A percentile compares a stretch with the other conserved stretches of the same genome.
These are phyloP conservation scores for Amorphotheca resinae DNA, from an alignment of 495 filamentous ascomycete genomes.

Conservation along the genomic window DNA sequence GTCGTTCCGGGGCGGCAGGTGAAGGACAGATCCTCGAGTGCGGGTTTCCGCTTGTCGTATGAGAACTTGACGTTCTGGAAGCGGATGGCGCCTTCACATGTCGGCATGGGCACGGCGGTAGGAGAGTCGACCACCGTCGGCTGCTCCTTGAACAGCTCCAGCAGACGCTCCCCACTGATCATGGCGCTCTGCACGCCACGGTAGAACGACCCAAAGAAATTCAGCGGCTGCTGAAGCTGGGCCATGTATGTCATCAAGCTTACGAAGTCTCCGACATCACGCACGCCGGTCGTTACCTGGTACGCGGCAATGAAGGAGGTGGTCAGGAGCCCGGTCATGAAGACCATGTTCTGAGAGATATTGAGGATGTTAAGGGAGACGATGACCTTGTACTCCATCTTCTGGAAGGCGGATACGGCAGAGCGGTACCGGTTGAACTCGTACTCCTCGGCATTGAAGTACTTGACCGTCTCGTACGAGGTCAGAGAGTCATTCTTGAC, in stretches of 20 bases:
- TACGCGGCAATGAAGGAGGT: conserved; percentile 80
- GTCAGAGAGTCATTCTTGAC: conserved; percentile 98
- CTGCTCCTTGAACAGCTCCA: conserved; percentile 90
- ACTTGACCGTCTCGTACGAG: conserved; percentile 97
- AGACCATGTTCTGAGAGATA: conserved; percentile 83
- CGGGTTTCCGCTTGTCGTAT: conserved; percentile 80
- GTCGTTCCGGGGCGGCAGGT: conserved; percentile 78
- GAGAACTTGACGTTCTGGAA: conserved; percentile 84
- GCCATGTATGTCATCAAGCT: conserved; percentile 76
- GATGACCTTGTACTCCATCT: conserved; percentile 75
- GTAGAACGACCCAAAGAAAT: conserved; percentile 98
- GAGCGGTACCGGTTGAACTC: conserved; percentile 78
- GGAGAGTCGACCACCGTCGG: conserved; percentile 73
- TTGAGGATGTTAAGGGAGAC: conserved; percentile 89
- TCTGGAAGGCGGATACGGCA: conserved; percentile 72
- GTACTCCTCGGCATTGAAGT: conserved; percentile 93
- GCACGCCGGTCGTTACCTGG: conserved; percentile 64
- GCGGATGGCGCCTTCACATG: conserved; percentile 66
- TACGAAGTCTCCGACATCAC: conserved; percentile 68
- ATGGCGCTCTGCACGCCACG: conserved; percentile 89
- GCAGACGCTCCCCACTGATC: conserved; percentile 90
- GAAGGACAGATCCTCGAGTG: conserved; percentile 71
- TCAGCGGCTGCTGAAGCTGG: conserved; percentile 83
- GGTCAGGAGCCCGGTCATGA: conserved; percentile 77
- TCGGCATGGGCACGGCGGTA: conserved; percentile 33